phyloP scores from a whole-genome alignment of 2,329 filamentous ascomycete species.

The Teratosphaeria destructans region DNA sequence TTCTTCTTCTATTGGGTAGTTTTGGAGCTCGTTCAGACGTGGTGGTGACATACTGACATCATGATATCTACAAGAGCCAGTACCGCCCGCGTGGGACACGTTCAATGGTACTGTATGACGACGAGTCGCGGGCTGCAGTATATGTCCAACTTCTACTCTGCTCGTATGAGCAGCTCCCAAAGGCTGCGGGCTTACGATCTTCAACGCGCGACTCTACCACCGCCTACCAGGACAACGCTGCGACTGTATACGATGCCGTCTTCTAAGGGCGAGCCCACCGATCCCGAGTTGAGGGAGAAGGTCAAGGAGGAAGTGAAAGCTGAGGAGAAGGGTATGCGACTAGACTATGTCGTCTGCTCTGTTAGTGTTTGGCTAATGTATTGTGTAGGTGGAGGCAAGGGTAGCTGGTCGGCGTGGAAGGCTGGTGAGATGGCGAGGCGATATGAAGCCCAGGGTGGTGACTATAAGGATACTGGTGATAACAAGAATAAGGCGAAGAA shows the following conservation, averaged over 20 bases:
- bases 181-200: not conserved
- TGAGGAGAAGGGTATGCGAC: constrained; percentile 21
- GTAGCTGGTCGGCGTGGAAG: constrained; percentile 24
- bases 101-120: not conserved
- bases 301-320: constrained; percentile 25
- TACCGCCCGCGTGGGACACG: not conserved
- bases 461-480: constrained; percentile 22
- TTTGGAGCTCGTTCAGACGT: not conserved
- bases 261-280: constrained; percentile 23
- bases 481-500: constrained; percentile 21
- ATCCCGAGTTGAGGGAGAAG: constrained; percentile 23
- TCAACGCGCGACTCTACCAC: not conserved
- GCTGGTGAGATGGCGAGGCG: constrained; percentile 21
- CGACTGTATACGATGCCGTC: constrained; percentile 17
- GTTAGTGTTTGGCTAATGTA: not conserved
- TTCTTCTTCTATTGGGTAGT: not conserved
- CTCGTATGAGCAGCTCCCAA: not conserved
- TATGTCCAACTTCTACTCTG: not conserved
- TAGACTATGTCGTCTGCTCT: not conserved
- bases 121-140: not conserved
- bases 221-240: not conserved
- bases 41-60: not conserved
- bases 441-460: constrained; percentile 23
- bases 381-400: constrained; percentile 18
- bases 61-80: not conserved